These are phyloP conservation scores for Saturnispora saitoi DNA, from an alignment of 805 yeast species.

Conservation along the genomic window DNA sequence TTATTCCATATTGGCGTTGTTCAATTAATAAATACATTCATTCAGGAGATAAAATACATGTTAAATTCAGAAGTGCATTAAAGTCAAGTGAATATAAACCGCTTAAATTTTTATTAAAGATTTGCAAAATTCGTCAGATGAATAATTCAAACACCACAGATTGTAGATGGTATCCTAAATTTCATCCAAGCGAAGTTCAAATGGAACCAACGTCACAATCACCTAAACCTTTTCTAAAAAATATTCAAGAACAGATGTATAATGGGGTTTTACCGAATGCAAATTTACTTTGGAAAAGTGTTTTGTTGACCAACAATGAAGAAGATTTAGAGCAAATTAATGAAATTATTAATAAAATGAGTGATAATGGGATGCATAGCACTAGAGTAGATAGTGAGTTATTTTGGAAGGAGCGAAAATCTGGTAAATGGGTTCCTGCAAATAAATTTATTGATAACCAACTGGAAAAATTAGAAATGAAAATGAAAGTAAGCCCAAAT, in stretches of 20 bases:
- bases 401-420: conserved; percentile 18
- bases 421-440: conserved; percentile 10
- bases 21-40: conserved; percentile 18
- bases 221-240: conserved; percentile 13
- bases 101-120: conserved; percentile 9
- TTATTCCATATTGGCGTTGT: conserved; percentile 18
- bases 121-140: conserved; percentile 4
- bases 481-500: neutral
- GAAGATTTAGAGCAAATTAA: conserved; percentile 11
- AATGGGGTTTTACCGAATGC: conserved; percentile 22
- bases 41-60: conserved; percentile 14
- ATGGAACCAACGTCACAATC: conserved; percentile 8
- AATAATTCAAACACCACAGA: neutral
- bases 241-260: conserved; percentile 19
- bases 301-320: conserved; percentile 13
- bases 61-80: conserved; percentile 10
- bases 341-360: conserved; percentile 9
- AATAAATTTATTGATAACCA: conserved; percentile 8
- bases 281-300: conserved; percentile 14
- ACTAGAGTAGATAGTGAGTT: conserved; percentile 11
- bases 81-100: conserved; percentile 7
- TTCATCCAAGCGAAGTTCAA: conserved; percentile 7
- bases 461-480: neutral
- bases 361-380: neutral
- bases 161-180: conserved; percentile 9